These are phyloP conservation scores for Solanum paucissectum DNA, from an alignment of 257 asterid species.

Conservation along the genomic window DNA sequence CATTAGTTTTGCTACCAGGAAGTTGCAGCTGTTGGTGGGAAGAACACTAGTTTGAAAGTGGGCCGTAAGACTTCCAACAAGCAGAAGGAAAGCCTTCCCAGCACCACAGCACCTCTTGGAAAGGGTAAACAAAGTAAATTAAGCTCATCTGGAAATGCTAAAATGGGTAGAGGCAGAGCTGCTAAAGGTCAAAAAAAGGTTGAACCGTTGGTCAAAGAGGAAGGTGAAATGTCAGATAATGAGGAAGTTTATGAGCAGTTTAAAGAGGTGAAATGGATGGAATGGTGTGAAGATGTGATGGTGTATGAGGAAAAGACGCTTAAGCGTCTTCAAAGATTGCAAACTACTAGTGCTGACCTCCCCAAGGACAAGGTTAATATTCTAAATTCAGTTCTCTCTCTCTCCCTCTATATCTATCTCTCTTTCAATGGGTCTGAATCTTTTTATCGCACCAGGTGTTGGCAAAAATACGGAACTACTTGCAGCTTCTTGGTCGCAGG, in stretches of 20 bases:
- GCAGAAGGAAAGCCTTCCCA: conserved; percentile 44
- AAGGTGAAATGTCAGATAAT: conserved; percentile 96
- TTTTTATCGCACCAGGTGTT: conserved; percentile 50
- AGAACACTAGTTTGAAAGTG: conserved; percentile 37
- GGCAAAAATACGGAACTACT: conserved; percentile 68
- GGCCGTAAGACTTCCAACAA: conserved; percentile 68
- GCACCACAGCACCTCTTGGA: conserved; percentile 21
- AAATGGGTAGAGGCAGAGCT: conserved; percentile 37
- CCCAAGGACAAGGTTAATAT: conserved; percentile 77
- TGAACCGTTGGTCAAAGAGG: conserved; percentile 89
- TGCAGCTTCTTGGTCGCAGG: conserved; percentile 95
- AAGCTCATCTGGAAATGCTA: conserved; percentile 39
- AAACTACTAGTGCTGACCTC: conserved; percentile 75
- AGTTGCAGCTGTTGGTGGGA: conserved; percentile 72
- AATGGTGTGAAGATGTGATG: conserved; percentile 99
- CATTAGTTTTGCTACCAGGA: conserved; percentile 42
- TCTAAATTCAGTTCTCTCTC: background rate
- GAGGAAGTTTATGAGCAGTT: conserved; percentile 94
- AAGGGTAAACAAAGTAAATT: conserved; percentile 51
- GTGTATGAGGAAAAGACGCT: conserved; percentile 67
- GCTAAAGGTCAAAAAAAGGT: conserved; percentile 59
- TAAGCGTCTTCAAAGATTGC: conserved; percentile 82
- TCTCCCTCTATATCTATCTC: background rate
- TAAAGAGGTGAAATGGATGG: conserved; percentile 97
- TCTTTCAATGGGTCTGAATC: background rate